A percentile compares a stretch with the other conserved stretches of the same genome.
Conservation (phyloP, 2,329 filamentous ascomycete species). For the Monosporascus sp. region DNA sequence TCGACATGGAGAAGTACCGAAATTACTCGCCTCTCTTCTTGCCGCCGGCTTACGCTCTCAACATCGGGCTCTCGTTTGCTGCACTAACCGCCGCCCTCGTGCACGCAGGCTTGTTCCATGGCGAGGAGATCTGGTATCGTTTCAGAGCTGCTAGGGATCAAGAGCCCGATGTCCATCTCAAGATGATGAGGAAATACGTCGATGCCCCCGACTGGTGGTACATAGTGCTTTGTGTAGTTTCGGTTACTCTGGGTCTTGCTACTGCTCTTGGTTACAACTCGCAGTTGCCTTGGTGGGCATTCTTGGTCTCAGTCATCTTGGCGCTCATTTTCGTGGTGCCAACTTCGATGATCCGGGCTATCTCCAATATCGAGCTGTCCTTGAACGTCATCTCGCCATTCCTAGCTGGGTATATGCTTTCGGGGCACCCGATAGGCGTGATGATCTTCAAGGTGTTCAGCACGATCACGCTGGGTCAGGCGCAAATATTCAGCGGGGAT, state of each 20-base stretch:
- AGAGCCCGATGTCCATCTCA: conserved; percentile 44
- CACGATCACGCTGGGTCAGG: conserved; percentile 32
- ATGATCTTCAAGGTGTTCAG: conserved; percentile 53
- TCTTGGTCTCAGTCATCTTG: conserved; percentile 43
- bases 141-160: conserved; percentile 41
- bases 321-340: conserved; percentile 41
- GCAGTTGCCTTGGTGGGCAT: conserved; percentile 48
- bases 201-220: conserved; percentile 55
- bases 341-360: conserved; percentile 41
- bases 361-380: conserved; percentile 46
- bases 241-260: conserved; percentile 43
- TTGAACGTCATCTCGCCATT: conserved; percentile 51
- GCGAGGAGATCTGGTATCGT: conserved; percentile 39
- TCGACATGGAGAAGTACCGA: conserved; percentile 47
- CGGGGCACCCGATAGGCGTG: conserved; percentile 48
- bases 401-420: conserved; percentile 54
- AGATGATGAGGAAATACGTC: conserved; percentile 49
- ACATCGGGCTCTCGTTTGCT: conserved; percentile 49
- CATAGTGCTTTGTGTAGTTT: conserved; percentile 33
- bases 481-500: conserved; percentile 28
- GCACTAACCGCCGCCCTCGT: conserved; percentile 41
- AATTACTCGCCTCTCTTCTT: conserved; percentile 52
- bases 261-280: conserved; percentile 42
- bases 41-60: conserved; percentile 39
- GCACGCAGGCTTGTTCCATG: conserved; percentile 33